Conservation (phyloP, 2,329 filamentous ascomycete species). For the Drechslerella coelobrocha region DNA sequence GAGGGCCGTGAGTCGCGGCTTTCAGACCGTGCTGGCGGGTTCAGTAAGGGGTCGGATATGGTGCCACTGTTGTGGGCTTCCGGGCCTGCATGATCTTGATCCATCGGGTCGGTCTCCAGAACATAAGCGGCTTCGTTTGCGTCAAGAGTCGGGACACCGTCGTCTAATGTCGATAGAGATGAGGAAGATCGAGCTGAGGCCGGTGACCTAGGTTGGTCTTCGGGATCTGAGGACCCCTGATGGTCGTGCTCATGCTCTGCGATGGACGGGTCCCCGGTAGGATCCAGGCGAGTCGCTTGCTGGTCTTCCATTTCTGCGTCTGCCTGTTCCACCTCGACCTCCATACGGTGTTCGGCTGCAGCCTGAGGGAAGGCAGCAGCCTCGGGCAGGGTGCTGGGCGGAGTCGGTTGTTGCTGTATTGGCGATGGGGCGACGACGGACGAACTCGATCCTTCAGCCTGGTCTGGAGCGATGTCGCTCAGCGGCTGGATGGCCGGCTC, state of each 20-base stretch:
- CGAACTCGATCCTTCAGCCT: constrained; percentile 4
- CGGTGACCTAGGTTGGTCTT: constrained; percentile 17
- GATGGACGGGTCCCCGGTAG: constrained; percentile 21
- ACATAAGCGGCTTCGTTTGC: constrained; percentile 36
- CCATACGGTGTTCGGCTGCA: constrained; percentile 8
- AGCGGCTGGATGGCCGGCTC: background rate
- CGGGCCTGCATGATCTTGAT: constrained; percentile 1
- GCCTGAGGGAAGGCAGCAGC: constrained; percentile 43
- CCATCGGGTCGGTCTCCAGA: constrained; percentile 24
- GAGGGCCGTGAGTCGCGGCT: constrained; percentile 10
- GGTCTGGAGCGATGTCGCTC: constrained; percentile 3
- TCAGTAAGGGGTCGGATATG: background rate
- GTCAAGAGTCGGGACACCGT: constrained; percentile 34
- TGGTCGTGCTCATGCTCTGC: constrained; percentile 11
- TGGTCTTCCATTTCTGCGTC: constrained; percentile 4
- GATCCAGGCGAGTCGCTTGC: background rate
- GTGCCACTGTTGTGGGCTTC: background rate
- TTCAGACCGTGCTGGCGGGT: background rate
- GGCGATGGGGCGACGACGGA: constrained; percentile 3
- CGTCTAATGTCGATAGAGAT: constrained; percentile 27
- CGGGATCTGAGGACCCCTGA: background rate
- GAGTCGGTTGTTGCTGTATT: constrained; percentile 36
- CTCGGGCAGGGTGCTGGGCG: constrained; percentile 36
- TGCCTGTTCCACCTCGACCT: background rate
- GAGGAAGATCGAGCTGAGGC: constrained; percentile 2